Conservation (phyloP, 768 basidiomycete species). For the Udeniomyces megalosporus region DNA sequence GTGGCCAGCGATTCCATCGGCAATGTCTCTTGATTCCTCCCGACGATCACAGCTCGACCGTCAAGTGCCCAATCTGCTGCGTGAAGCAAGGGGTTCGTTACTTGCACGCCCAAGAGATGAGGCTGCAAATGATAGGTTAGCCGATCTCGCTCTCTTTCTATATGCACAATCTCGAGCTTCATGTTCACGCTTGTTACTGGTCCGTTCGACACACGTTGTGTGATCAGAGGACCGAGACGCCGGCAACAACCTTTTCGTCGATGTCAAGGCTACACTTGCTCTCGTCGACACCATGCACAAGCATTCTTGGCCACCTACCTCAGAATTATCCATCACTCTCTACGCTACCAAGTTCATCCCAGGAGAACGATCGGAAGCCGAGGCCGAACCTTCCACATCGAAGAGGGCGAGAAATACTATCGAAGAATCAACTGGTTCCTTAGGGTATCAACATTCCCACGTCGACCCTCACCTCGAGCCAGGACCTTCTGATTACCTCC, state of each 20-base stretch:
- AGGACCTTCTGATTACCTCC: too few relatives aligned
- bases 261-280: not conserved
- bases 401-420: too few relatives aligned
- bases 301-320: not conserved
- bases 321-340: not conserved
- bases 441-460: too few relatives aligned
- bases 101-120: conserved; percentile 44
- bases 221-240: not conserved
- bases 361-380: not conserved
- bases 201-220: too few relatives aligned
- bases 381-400: not conserved
- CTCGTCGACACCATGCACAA: not conserved
- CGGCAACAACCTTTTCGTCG: not conserved
- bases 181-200: not conserved
- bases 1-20: conserved; percentile 23
- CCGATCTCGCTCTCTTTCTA: not conserved
- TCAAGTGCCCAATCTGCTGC: conserved; percentile 55
- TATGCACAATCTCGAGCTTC: not conserved
- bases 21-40: conserved; percentile 21
- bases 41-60: conserved; percentile 21
- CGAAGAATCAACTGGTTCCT: too few relatives aligned
- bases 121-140: conserved; percentile 39
- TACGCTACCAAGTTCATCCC: not conserved
- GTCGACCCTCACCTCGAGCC: too few relatives aligned
- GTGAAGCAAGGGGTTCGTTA: conserved; percentile 56